Conservation (phyloP, 495 filamentous ascomycete species). For the Tricharina praecox region DNA sequence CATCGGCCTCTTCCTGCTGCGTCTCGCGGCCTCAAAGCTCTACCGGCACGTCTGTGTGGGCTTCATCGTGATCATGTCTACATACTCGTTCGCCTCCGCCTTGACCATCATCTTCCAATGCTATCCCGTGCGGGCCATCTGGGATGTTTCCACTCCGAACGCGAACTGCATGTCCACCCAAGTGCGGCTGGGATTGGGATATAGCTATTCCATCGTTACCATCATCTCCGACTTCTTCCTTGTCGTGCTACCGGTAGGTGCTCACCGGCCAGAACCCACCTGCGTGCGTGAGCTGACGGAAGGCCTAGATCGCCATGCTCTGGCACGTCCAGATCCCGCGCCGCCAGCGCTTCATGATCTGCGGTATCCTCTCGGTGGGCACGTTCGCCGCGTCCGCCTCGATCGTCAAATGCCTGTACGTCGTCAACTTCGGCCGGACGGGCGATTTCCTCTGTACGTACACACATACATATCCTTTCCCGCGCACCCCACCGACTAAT, state of each 20-base stretch:
- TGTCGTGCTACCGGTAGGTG: neutral
- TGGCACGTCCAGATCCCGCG: conserved; percentile 33
- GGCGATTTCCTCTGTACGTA: conserved; percentile 35
- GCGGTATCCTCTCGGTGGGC: conserved; percentile 32
- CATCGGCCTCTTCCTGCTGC: conserved; percentile 33
- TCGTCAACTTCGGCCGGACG: conserved; percentile 28
- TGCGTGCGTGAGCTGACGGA: neutral
- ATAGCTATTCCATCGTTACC: conserved; percentile 2
- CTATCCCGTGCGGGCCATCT: conserved; percentile 7
- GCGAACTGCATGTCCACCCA: conserved; percentile 25
- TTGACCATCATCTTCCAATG: conserved; percentile 22
- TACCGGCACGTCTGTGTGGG: conserved; percentile 29
- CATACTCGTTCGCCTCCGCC: conserved; percentile 29
- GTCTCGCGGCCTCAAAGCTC: conserved; percentile 26
- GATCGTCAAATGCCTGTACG: conserved; percentile 32
- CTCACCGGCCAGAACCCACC: neutral
- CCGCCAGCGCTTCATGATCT: conserved; percentile 29
- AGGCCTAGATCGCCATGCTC: conserved; percentile 28
- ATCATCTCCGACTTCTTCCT: neutral
- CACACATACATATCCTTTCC: conserved; percentile 2
- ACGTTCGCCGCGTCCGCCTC: conserved; percentile 34
- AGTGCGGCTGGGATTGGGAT: conserved; percentile 3
- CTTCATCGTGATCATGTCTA: conserved; percentile 28
- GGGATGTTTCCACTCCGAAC: conserved; percentile 3
- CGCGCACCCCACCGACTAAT: neutral